Base-by-base conservation (phyloP, 108 stramenopile species). In the Nitzschia sp. region DNA sequence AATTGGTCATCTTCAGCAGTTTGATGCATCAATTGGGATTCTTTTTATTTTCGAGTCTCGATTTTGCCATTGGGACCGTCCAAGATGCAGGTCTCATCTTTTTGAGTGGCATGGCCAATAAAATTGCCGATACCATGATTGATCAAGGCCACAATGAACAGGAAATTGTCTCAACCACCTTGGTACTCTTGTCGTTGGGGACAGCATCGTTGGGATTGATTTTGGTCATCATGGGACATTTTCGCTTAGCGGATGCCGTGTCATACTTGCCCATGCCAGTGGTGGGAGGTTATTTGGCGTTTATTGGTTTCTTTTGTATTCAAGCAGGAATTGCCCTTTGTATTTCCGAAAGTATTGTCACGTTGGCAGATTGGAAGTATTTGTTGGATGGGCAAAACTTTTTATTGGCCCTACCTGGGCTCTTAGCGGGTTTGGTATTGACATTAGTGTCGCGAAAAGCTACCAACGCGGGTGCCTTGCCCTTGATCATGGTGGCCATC, bases 41-140 rank as follows among this genome's bases (percentile, higher is more conserved):
- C 73, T 68, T 79, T 2, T 19, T 89, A 5, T 87, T 91, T 46
- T 90, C 88, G 2, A 78, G 86, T 15, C 72, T 98, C 29, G 87
- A 94, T 18, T 98, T 97, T 78, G 88, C 94, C 46, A 96, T 97
- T 56, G 97, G 97, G 23, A 88, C 86, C 32, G 97, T 98, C 18
- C 97, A 98, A 78, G 98, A 99, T 80, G 98, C 98, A 1, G 98
- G 98, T 15, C 72, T 98, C 32, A 97, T 98, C 36, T 98, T 99
- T 78, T 76, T 98, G 27, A 81, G 79, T 26, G 67, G 69, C 64
- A 99, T 99, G 94, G 89, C 93, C 17, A 85, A 88, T 46, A 78
- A 47, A 18, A 91, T 98, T 66, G 97, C 94, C 19, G 72, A 78
- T 32, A 58, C 55, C 17, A 84, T 94, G 56, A 33, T 87, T 31